Conservation (phyloP, 2,329 filamentous ascomycete genomes). For the Pseudonectria foliicola region DNA sequence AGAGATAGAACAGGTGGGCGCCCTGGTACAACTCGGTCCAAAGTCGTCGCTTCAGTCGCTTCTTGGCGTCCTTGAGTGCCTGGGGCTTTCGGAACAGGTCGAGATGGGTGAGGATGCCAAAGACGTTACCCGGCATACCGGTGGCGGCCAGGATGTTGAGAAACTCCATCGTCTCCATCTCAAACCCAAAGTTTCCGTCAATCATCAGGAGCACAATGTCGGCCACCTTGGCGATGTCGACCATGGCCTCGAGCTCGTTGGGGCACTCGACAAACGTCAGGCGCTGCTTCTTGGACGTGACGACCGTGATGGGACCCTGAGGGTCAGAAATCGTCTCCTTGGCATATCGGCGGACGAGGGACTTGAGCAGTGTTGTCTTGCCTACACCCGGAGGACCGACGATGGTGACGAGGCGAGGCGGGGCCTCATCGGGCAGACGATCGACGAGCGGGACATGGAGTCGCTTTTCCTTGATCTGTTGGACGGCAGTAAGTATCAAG, state of each 20-base stretch:
- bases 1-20: slow-evolving; percentile 94
- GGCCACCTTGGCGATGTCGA: slow-evolving; percentile 93
- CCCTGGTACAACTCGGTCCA: slow-evolving; percentile 98
- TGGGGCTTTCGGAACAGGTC: slow-evolving; percentile 94
- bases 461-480: slow-evolving; percentile 84
- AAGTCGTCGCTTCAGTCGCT: slow-evolving; percentile 87
- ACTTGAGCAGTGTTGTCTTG: slow-evolving; percentile 94
- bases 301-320: slow-evolving; percentile 86
- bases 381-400: slow-evolving; percentile 92
- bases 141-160: slow-evolving; percentile 87
- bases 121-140: slow-evolving; percentile 98
- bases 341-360: slow-evolving; percentile 84
- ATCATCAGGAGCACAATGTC: slow-evolving; percentile 98
- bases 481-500: slow-evolving; percentile 15
- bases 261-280: slow-evolving; percentile 96
- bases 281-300: slow-evolving; percentile 91
- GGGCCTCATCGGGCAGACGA: slow-evolving; percentile 88
- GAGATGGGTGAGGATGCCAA: slow-evolving; percentile 91
- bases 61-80: slow-evolving; percentile 87
- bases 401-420: slow-evolving; percentile 85
- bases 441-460: slow-evolving; percentile 96
- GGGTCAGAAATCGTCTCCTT: slow-evolving; percentile 91
- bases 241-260: slow-evolving; percentile 94
- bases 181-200: slow-evolving; percentile 96
- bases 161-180: slow-evolving; percentile 99